These are phyloP conservation scores for Moesziomyces parantarcticus DNA, from an alignment of 1,284 basidiomycete genomes.

Conservation along the genomic window DNA sequence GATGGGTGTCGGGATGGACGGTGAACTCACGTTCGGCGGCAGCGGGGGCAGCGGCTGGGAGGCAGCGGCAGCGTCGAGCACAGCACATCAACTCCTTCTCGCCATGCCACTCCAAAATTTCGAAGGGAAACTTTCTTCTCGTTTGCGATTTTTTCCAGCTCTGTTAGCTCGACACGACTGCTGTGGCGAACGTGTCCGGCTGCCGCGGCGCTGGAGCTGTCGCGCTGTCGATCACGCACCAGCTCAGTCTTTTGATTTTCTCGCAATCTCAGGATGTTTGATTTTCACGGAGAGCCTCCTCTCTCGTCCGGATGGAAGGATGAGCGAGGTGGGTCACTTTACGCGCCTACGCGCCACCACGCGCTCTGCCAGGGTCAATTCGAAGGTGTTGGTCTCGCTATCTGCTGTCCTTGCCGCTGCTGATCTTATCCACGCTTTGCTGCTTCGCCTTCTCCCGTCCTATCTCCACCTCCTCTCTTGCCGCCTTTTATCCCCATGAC, in stretches of 20 bases:
- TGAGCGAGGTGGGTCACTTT: conserved; percentile 1
- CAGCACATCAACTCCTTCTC: neutral
- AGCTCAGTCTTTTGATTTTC: neutral
- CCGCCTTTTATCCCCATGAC: conserved; percentile 6
- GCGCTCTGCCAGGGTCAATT: conserved; percentile 4
- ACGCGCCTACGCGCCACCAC: conserved; percentile 15
- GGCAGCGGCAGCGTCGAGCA: neutral
- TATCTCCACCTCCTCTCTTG: too few species aligned
- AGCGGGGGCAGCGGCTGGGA: neutral
- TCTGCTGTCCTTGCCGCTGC: neutral
- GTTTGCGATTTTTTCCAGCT: neutral
- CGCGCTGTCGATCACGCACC: neutral
- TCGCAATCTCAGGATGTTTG: neutral
- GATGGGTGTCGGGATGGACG: neutral
- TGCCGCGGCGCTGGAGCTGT: neutral
- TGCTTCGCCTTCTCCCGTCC: neutral
- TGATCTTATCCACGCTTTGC: neutral
- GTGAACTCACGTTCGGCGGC: neutral
- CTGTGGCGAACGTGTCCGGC: neutral
- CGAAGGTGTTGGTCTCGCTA: conserved; percentile 28
- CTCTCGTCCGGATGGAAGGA: neutral
- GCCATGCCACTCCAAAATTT: neutral
- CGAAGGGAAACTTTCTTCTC: conserved; percentile 1
- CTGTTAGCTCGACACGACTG: neutral
- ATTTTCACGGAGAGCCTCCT: neutral